Evolutionary conservation across 495 filamentous ascomycete species (phyloP).

Genomic region (Penicillium flavigenum): DNA sequence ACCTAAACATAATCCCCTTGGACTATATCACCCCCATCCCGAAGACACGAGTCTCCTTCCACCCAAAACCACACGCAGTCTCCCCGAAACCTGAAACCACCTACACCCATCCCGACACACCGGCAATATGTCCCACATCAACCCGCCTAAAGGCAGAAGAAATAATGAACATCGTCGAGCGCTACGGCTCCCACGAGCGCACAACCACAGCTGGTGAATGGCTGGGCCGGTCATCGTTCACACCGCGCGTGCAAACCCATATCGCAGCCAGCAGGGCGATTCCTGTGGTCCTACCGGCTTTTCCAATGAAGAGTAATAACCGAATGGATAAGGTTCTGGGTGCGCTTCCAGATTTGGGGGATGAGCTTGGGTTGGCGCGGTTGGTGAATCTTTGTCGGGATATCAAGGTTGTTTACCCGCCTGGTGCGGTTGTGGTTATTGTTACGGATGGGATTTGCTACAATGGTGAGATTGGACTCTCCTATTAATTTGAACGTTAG

Average conservation of each 20-base stretch:
- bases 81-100: background rate
- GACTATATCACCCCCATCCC: background rate
- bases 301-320: constrained; percentile 56
- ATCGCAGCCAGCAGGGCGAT: constrained; percentile 3
- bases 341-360: constrained; percentile 49
- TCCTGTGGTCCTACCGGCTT: constrained; percentile 43
- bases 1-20: background rate
- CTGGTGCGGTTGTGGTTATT: constrained; percentile 49
- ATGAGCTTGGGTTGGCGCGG: constrained; percentile 50
- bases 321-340: constrained; percentile 47
- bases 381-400: constrained; percentile 43
- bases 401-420: constrained; percentile 44
- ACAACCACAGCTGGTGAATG: constrained; percentile 9
- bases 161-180: constrained; percentile 8
- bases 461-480: constrained; percentile 37
- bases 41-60: background rate
- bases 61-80: background rate
- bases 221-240: constrained; percentile 11
- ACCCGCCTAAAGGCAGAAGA: constrained; percentile 3
- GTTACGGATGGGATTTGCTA: constrained; percentile 55
- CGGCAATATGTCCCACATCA: background rate
- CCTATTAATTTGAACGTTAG: background rate
- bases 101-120: background rate
- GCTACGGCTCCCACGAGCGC: constrained; percentile 7
- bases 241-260: constrained; percentile 8